Percentiles rank a stretch among this genome's conserved stretches.
Evolutionary conservation across 2,329 filamentous ascomycete species (phyloP).

Genomic region (Paraconiothyrium sp.): DNA sequence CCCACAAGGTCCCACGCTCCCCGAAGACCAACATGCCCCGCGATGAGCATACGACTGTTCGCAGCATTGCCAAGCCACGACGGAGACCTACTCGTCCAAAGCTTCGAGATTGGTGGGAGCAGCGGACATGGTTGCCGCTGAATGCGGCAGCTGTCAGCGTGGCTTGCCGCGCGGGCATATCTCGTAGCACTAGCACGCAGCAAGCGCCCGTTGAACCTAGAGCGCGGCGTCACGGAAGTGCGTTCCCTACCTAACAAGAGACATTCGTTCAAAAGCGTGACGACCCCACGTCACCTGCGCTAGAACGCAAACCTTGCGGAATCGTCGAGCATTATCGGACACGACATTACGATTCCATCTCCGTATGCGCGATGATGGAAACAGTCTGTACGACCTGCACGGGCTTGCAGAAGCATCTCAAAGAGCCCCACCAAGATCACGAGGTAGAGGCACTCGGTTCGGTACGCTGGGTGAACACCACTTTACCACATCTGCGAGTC

Average conservation of each 20-base stretch:
- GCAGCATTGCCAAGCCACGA: neutral
- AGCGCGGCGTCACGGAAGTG: conserved; percentile 1
- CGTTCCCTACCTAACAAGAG: neutral
- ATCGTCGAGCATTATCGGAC: neutral
- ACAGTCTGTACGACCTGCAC: conserved; percentile 45
- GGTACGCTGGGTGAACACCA: conserved; percentile 40
- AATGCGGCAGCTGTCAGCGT: conserved; percentile 8
- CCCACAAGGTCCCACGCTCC: neutral
- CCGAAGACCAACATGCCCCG: neutral
- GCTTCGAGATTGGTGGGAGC: conserved; percentile 1
- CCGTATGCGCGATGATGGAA: conserved; percentile 30
- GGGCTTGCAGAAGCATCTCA: conserved; percentile 44
- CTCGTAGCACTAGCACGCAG: conserved; percentile 9
- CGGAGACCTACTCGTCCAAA: neutral
- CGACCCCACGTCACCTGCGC: neutral
- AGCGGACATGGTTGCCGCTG: neutral
- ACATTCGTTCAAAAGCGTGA: conserved; percentile 5
- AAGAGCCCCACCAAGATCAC: conserved; percentile 25
- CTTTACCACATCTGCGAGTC: conserved; percentile 38
- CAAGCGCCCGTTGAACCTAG: conserved; percentile 4
- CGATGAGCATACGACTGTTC: neutral
- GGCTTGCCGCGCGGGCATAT: conserved; percentile 8
- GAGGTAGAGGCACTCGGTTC: conserved; percentile 24
- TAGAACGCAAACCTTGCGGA: neutral
- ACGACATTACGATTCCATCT: neutral